Base-by-base conservation (phyloP, 2,329 filamentous ascomycete species). In the Calonectria naviculata region DNA sequence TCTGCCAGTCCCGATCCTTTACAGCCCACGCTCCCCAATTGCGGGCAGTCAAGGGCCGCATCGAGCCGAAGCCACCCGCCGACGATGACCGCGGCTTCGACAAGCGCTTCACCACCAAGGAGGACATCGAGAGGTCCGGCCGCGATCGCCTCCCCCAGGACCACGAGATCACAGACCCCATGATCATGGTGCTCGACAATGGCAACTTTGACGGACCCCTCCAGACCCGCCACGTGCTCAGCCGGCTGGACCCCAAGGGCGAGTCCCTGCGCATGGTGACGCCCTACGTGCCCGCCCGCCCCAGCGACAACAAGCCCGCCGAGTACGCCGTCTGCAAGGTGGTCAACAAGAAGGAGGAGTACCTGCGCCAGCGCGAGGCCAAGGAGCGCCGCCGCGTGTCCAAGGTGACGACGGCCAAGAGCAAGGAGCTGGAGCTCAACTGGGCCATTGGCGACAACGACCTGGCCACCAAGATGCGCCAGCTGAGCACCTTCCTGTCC, bases 391-490 rank as follows among this genome's bases (percentile, higher is more conserved):
- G 85, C 72, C 82, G 83, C 76, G 85, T 80, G 74, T 85, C 85
- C 54, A 83, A 85, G 70, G 75, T 77, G 76, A 79, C 84, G 72
- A 81, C 82, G 74, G 71, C 84, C 41, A 87, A 86, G 74, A 80
- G 83, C 19, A 98, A 98, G 85, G 92, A 93, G 80, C 82, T 98
- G n/a, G 95, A 98, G 84, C 77, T 98, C 77, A 96, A 95, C 82
- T 98, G 95, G 95, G 92, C 93, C 38, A 97, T 97, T 78, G 92
- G 91, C 71, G 80, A 83, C 15, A 89, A 96, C 80, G 95, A 98
- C 84, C 82, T 98, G 64, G 84, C 84, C n/a, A 92, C 94, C 81
- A 90, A 92, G 79, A 81, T 97, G 81, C 89, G 89, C 78, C 90
- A 91, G 84, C 81, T 96, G 78, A 84, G 84, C 72, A 87, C 85